Evolutionary conservation across 768 basidiomycete species (phyloP), one percentile per base, ranked within the genome.

Genomic region (Suillus americanus): DNA sequence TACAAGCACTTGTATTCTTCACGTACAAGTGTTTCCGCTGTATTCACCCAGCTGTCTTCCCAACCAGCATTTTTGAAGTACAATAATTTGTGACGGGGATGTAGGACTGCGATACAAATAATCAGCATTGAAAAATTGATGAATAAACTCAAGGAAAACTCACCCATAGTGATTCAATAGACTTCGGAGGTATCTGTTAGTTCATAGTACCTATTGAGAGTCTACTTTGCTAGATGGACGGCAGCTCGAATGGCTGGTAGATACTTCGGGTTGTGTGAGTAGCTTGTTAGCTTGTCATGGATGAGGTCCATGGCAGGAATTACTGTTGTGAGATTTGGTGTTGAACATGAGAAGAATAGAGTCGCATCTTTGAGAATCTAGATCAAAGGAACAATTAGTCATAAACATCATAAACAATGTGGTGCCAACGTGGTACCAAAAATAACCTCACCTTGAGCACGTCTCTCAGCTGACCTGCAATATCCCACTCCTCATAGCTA

Each of bases 81-180:
- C 5, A 64, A 38, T 1, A 73, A 66, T 56, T 77, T 77, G 64
- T 72, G 70, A 14, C 64, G 51, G 20, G 72, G 74, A 61, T 78
- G 73, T 13, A 77, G 69, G 16, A 77, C 75, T 78, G 56, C 38
- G 5, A 41, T 28, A 54, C 28, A 56, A 20, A 62, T 38, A 28
- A 63, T n/a, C n/a, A 45, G 30, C 40, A 33, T 50, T 46, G 40
- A 62, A 25, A 50, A 41, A 62, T 20, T 45, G 43, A 51, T 30
- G n/a, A 2, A 37, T 10, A 12, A 61, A 23, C 28, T 60, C 41
- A 8, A 45, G 12, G 1, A 33, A 33, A 50, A 71, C 67, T 9
- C 60, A 75, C 74, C 61, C 72, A 75, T 75, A 4, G 73, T 71
- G 45, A 77, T 75, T 2, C 69, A 62, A 60, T 75, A 77, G 0